phyloP scores from a whole-genome alignment of 2,329 filamentous ascomycete genomes.

The Nectriaceae sp. region DNA sequence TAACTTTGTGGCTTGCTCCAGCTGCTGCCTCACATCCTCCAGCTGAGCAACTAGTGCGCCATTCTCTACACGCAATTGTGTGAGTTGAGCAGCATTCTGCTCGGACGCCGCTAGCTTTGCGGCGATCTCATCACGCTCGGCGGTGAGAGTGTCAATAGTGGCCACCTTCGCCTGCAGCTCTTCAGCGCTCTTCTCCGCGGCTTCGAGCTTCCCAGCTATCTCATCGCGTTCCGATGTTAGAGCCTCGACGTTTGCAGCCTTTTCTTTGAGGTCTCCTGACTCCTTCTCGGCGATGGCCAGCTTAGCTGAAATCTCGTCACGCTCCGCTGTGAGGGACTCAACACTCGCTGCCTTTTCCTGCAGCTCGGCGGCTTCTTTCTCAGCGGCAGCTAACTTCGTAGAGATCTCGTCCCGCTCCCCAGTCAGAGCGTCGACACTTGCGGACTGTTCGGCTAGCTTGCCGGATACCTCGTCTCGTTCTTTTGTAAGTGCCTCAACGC shows the following conservation, averaged over 20 bases:
- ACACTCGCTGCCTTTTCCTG: constrained; percentile 18
- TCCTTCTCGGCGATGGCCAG: constrained; percentile 16
- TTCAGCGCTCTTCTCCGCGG: constrained; percentile 13
- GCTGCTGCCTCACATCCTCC: constrained; percentile 13
- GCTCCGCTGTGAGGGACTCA: constrained; percentile 15
- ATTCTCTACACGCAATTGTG: constrained; percentile 25
- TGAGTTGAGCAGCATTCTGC: constrained; percentile 20
- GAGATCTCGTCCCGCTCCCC: constrained; percentile 19
- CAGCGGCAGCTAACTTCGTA: constrained; percentile 18
- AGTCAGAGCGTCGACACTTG: constrained; percentile 12
- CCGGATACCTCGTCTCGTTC: constrained; percentile 19
- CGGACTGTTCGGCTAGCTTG: constrained; percentile 22
- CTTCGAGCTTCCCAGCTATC: constrained; percentile 21
- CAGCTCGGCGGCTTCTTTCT: constrained; percentile 17
- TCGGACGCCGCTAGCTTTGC: constrained; percentile 24
- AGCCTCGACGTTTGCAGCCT: constrained; percentile 11
- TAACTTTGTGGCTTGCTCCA: constrained; percentile 22
- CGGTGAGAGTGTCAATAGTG: constrained; percentile 11
- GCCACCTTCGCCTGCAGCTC: constrained; percentile 14
- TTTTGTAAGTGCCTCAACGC: constrained; percentile 8
- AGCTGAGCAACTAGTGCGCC: constrained; percentile 24
- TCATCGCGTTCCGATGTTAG: constrained; percentile 16
- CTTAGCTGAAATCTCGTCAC: constrained; percentile 18
- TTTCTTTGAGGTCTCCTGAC: constrained; percentile 6
- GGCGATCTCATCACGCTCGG: constrained; percentile 16